Evolutionary conservation across 2,329 filamentous ascomycete genomes (phyloP).

Genomic region (Verticillium nonalfalfae): DNA sequence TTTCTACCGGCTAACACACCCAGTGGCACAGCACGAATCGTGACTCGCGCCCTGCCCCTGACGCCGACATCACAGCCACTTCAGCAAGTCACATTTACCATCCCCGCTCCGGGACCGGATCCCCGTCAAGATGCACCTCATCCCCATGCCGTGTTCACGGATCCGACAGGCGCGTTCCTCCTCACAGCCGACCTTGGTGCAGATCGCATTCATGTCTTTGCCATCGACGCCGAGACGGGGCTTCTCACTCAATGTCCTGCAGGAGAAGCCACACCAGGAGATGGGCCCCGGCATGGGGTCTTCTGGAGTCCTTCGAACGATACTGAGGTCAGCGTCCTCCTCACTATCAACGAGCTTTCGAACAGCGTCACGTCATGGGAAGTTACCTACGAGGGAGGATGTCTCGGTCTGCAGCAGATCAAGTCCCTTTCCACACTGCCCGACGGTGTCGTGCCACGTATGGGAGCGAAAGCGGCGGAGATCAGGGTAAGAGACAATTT

Average conservation of each 20-base stretch:
- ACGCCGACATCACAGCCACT: slow-evolving; percentile 17
- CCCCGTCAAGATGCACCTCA: slow-evolving; percentile 49
- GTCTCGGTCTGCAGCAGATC: slow-evolving; percentile 36
- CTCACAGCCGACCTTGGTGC: slow-evolving; percentile 47
- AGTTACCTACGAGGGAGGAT: slow-evolving; percentile 37
- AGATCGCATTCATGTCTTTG: slow-evolving; percentile 47
- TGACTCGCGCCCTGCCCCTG: slow-evolving; percentile 35
- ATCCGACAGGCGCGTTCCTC: slow-evolving; percentile 41
- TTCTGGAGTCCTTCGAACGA: slow-evolving; percentile 34
- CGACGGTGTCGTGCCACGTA: slow-evolving; percentile 29
- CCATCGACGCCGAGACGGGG: slow-evolving; percentile 37
- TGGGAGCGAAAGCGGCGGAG: slow-evolving; percentile 47
- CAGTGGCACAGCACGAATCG: slow-evolving; percentile 34
- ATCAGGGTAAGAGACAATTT: slow-evolving; percentile 47
- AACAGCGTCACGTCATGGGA: slow-evolving; percentile 44
- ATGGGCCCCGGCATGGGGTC: slow-evolving; percentile 45
- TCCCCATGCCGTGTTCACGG: slow-evolving; percentile 44
- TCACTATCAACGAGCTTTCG: slow-evolving; percentile 38
- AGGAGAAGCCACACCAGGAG: slow-evolving; percentile 33
- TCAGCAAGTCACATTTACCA: slow-evolving; percentile 32
- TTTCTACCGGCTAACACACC: not conserved
- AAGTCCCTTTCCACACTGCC: slow-evolving; percentile 42
- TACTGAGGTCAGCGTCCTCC: slow-evolving; percentile 22
- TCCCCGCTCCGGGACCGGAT: slow-evolving; percentile 33
- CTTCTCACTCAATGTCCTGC: slow-evolving; percentile 36